These are phyloP conservation scores for Fomitopsis pulvina DNA, from an alignment of 768 basidiomycete genomes.

Conservation along the genomic window DNA sequence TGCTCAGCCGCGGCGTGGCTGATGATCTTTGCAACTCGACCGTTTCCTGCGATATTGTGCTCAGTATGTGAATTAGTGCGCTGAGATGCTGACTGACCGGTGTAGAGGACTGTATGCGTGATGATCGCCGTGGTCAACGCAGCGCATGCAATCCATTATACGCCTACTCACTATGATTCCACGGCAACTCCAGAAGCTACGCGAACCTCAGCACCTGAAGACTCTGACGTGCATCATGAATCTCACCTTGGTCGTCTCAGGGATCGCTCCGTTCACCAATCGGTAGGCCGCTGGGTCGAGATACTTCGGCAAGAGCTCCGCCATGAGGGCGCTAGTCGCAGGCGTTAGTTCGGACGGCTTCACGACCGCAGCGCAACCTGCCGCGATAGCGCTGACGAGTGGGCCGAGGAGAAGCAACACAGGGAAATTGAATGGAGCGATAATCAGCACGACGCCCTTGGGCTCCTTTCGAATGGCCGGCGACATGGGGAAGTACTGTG, in stretches of 20 bases:
- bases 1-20: constrained; percentile 70
- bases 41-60: constrained; percentile 12
- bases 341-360: constrained; percentile 73
- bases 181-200: constrained; percentile 67
- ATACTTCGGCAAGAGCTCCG: constrained; percentile 67
- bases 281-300: constrained; percentile 57
- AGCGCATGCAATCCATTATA: background rate
- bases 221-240: background rate
- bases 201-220: background rate
- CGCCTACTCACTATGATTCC: constrained; percentile 50
- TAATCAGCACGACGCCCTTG: constrained; percentile 67
- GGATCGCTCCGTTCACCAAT: constrained; percentile 62
- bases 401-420: constrained; percentile 52
- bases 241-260: constrained; percentile 53
- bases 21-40: constrained; percentile 59
- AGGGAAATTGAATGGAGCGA: constrained; percentile 73
- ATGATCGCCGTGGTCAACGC: background rate
- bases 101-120: constrained; percentile 6
- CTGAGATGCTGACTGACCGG: background rate
- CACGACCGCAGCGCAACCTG: constrained; percentile 62
- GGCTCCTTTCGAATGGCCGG: constrained; percentile 67
- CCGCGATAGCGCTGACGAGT: constrained; percentile 63
- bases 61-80: no score
- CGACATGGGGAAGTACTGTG: constrained; percentile 50
- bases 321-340: constrained; percentile 49